Base-by-base conservation (phyloP, 2,329 filamentous ascomycete species). In the Trichoderma guizhouense region DNA sequence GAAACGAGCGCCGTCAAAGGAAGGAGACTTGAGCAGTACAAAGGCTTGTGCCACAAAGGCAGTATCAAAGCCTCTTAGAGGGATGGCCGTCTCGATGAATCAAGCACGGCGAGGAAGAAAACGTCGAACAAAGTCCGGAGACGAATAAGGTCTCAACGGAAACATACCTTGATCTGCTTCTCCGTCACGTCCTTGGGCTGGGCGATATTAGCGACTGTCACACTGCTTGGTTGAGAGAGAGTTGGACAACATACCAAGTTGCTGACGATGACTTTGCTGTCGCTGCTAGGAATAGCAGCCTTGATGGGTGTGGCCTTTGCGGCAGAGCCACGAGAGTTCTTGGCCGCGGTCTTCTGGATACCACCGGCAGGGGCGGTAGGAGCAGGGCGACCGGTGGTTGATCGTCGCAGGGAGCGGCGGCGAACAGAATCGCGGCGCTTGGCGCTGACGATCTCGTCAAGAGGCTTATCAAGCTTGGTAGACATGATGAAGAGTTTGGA, bases 151-250 rank as follows among this genome's bases (percentile, higher is more conserved):
- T 91, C 91, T 91, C 87, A 92, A 89, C 87, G 91, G 94, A 92
- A 94, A 99, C 96, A 97, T 99, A 99, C 96, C 96, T 99, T 98
- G 87, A 99, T 97, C 91, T 97, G 93, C 86, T 86, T 87, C 89
- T 98, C 95, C 85, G 91, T 93, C 84, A 99, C 94, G 90, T 99
- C 96, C 87, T 92, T 91, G 83, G 96, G 96, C 94, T 98, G 77
- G 39, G 71, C 21, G 30, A 65, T 32, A 83, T 92, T 85, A 92
- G 88, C 63, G 60, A 74, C 24, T 47, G 57, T 26, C 24, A 5
- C 55, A 24, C 53, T 61, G n/a, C 14, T 14, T 26, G 2, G 15
- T 34, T 15, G 39, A 36, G 7, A 4, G n/a, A 15, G 30, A 28
- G 60, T n/a, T 12, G 57, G 12, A 21, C 39, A 43, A 77, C 94